Base-by-base conservation (phyloP, 176 grass and related monocot genomes). In the Phoenix roebelenii region DNA sequence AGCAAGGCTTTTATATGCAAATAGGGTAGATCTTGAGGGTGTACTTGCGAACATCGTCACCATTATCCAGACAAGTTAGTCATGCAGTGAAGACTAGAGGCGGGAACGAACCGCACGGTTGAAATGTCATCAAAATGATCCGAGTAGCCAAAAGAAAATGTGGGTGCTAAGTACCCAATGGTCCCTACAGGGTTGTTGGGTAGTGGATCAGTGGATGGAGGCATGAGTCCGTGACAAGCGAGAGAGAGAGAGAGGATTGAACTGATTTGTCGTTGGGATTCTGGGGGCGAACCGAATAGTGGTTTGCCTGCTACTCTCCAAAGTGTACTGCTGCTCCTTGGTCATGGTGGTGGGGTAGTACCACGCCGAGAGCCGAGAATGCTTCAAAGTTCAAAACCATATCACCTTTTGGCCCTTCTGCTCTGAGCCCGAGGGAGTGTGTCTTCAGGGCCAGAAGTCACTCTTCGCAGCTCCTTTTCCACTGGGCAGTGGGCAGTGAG, bases 131-230 rank as follows among this genome's bases (percentile, higher is more conserved):
- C 14, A 49, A 50, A 22, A 35, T 14, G 35, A 14, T 44, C 35
- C 2, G 2, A 14, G 35, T 62, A 28, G 25, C 70, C 68, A 32
- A 23, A 60, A 51, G 23, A 52, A 57, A 16, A 19, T 16, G 16
- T 18, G 29, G 50, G 23, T n/a, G 59, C 26, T 19, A 18, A 73
- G 70, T 63, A 63, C 54, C 18, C 54, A 25, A 25, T 39, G 54
- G 82, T 68, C 65, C 80, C 71, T 55, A 24, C 49, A 18, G 16
- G 62, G 63, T 85, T 85, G 88, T 87, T 78, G 77, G 70, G 44
- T 82, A 84, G 80, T 63, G 80, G 56, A 25, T 51, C 79, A 84
- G 80, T 63, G 80, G 56, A 25, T 51, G 51, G 57, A 57, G 44
- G 55, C 53, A 68, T 60, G 55, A 32, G 57, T 57, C 3, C 54